Evolutionary conservation across 2,329 filamentous ascomycete genomes (phyloP).

Genomic region (Thelonectria discophora): DNA sequence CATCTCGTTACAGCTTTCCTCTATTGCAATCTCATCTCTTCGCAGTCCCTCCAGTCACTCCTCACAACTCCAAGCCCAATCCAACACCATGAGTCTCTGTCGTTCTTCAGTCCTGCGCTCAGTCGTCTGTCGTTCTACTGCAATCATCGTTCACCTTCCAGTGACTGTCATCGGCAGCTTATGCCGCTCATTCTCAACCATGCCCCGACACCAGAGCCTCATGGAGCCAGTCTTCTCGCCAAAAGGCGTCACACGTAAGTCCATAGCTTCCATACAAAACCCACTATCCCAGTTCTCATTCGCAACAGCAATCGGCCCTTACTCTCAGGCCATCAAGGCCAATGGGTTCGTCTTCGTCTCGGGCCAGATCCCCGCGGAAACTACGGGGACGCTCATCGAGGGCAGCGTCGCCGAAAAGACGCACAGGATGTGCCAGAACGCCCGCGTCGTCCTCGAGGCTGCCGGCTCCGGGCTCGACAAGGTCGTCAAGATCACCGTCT

Average conservation of each 20-base stretch:
- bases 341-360: conserved; percentile 71
- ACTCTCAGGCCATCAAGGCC: conserved; percentile 35
- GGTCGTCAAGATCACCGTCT: conserved; percentile 70
- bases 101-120: not conserved
- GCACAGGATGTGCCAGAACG: conserved; percentile 54
- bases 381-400: conserved; percentile 63
- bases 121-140: not conserved
- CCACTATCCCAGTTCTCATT: not conserved
- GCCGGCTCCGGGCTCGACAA: conserved; percentile 70
- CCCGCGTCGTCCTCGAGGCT: conserved; percentile 73
- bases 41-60: not conserved
- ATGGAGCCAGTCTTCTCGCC: conserved; percentile 29
- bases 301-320: conserved; percentile 10
- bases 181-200: not conserved
- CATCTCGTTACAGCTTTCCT: too few species aligned
- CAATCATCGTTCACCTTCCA: not conserved
- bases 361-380: conserved; percentile 73
- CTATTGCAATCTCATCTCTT: too few species aligned
- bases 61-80: not conserved
- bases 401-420: conserved; percentile 60
- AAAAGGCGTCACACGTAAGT: conserved; percentile 22
- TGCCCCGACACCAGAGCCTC: not conserved
- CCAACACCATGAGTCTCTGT: conserved; percentile 5
- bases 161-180: too few species aligned
- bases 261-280: not conserved